These are phyloP conservation scores for Pseudozyma sp. DNA, from an alignment of 1,284 basidiomycete genomes.

Conservation along the genomic window DNA sequence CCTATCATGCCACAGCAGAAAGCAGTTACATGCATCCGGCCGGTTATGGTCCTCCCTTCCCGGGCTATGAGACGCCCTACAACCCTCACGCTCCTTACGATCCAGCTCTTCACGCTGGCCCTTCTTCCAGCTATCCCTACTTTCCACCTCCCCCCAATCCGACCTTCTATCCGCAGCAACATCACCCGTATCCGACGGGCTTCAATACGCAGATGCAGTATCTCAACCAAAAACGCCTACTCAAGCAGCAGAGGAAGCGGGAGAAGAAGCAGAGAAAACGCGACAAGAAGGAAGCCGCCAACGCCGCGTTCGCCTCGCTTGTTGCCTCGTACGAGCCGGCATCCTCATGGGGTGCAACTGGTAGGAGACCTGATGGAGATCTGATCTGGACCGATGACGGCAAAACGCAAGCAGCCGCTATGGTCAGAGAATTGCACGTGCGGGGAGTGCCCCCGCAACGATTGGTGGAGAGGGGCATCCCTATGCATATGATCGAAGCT, in stretches of 20 bases:
- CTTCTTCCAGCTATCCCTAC: background rate
- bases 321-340: background rate
- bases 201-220: conserved; percentile 8
- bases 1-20: conserved; percentile 1
- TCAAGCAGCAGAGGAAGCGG: conserved; percentile 31
- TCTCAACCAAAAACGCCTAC: conserved; percentile 11
- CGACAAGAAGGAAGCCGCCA: conserved; percentile 17
- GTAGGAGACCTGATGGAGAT: background rate
- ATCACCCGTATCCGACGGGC: conserved; percentile 4
- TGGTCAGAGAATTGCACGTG: conserved; percentile 27
- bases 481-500: conserved; percentile 17
- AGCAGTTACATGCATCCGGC: background rate
- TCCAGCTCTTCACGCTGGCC: background rate
- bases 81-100: conserved; percentile 19
- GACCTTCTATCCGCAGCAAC: conserved; percentile 3
- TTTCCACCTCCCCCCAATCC: conserved; percentile 6
- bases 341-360: background rate
- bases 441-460: conserved; percentile 28
- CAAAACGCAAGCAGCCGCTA: conserved; percentile 20
- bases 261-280: conserved; percentile 34
- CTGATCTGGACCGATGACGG: conserved; percentile 23
- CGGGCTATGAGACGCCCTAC: conserved; percentile 17
- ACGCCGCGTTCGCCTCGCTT: conserved; percentile 1
- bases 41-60: background rate
- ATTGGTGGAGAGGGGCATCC: conserved; percentile 24